Conservation (phyloP, 1,139 yeast genomes). For the Lodderomyces parapsilosis region DNA sequence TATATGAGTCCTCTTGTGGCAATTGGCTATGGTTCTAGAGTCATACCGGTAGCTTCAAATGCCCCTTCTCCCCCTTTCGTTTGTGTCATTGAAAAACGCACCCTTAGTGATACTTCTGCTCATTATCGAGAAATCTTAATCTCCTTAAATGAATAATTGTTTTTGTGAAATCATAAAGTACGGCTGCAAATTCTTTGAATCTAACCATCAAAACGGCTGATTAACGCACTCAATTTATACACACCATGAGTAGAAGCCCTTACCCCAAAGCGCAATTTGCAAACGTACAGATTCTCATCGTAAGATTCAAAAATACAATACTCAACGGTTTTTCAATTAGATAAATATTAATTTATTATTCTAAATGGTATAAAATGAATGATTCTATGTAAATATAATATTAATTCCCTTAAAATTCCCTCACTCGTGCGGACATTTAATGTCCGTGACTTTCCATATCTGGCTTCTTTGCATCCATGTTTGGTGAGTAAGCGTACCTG, state of each 20-base stretch:
- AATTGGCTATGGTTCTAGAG: background rate
- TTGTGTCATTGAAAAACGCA: too few species aligned
- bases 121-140: too few species aligned
- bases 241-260: background rate
- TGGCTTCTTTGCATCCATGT: conserved; percentile 16
- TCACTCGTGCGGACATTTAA: too few species aligned
- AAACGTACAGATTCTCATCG: background rate
- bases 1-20: too few species aligned
- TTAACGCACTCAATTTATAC: background rate
- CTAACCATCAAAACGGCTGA: background rate
- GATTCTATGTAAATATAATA: background rate
- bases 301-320: background rate
- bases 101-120: too few species aligned
- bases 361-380: background rate
- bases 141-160: background rate
- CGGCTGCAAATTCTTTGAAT: background rate
- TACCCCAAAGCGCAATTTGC: background rate
- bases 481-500: conserved; percentile 50
- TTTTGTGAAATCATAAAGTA: background rate
- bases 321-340: background rate
- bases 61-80: too few species aligned
- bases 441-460: conserved; percentile 4
- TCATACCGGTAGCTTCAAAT: too few species aligned
- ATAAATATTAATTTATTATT: conserved; percentile 1
- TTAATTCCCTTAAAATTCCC: too few species aligned